A percentile compares a stretch with the other conserved stretches of the same genome.
Conservation (phyloP, 139 green algal genomes). For the Desmodesmus armatus region DNA sequence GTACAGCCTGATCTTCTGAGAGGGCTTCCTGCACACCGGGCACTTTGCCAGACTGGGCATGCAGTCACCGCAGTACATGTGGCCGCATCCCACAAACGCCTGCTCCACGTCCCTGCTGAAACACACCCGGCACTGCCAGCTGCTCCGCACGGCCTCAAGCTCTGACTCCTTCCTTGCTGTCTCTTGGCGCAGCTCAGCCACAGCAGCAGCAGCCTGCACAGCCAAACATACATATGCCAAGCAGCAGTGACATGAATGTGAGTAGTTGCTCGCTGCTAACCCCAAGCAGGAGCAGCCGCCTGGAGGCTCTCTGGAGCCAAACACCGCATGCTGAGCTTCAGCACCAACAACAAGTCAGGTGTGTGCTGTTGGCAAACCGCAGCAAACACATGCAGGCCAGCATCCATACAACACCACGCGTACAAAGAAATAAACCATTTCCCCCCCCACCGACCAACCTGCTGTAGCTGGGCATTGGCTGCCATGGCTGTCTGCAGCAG, state of each 20-base stretch:
- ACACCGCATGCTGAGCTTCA: too few species aligned
- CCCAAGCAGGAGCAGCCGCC: too few species aligned
- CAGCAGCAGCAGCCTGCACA: slow-evolving; percentile 5
- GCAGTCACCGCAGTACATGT: slow-evolving; percentile 67
- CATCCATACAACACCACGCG: too few species aligned
- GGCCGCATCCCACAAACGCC: slow-evolving; percentile 68
- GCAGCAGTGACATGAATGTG: too few species aligned
- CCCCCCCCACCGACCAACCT: too few species aligned
- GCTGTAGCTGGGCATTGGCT: neutral
- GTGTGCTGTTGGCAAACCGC: too few species aligned
- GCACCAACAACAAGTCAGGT: too few species aligned
- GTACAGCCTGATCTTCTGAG: slow-evolving; percentile 54
- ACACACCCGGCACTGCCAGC: slow-evolving; percentile 75
- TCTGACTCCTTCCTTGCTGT: slow-evolving; percentile 30
- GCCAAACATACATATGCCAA: too few species aligned
- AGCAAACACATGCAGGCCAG: too few species aligned
- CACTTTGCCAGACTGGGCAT: slow-evolving; percentile 49
- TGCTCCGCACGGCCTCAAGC: slow-evolving; percentile 40
- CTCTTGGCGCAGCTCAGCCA: slow-evolving; percentile 10
- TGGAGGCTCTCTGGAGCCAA: too few species aligned
- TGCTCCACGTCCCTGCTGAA: slow-evolving; percentile 62
- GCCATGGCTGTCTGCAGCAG: slow-evolving; percentile 57
- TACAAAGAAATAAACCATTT: too few species aligned
- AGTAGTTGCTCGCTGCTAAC: too few species aligned
- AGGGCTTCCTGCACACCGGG: slow-evolving; percentile 62